These are phyloP conservation scores for Aspergillus amoenus DNA, from an alignment of 2,329 filamentous ascomycete genomes.

Conservation along the genomic window DNA sequence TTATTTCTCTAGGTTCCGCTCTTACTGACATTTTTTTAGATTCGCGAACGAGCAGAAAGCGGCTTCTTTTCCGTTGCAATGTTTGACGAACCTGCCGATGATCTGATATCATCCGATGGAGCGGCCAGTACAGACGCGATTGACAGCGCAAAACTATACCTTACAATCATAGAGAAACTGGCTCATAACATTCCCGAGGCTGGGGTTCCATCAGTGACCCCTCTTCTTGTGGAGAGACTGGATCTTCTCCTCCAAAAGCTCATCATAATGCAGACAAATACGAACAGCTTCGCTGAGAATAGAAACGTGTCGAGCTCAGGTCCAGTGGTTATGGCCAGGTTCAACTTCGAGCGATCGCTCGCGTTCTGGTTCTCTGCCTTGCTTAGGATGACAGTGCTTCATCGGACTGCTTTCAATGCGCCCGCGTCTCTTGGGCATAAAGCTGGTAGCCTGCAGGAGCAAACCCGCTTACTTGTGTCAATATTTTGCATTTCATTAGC, in stretches of 20 bases:
- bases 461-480: constrained; percentile 37
- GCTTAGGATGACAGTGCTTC: constrained; percentile 41
- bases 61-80: constrained; percentile 39
- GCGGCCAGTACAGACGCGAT: constrained; percentile 22
- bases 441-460: constrained; percentile 30
- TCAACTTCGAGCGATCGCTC: constrained; percentile 31
- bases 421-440: constrained; percentile 21
- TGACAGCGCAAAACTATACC: constrained; percentile 36
- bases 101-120: background rate
- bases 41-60: constrained; percentile 43
- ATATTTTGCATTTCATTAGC: constrained; percentile 44
- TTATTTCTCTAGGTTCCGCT: constrained; percentile 5
- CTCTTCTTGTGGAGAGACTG: constrained; percentile 42
- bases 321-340: constrained; percentile 17
- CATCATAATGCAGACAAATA: constrained; percentile 28
- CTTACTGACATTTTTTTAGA: constrained; percentile 26
- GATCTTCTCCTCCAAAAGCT: constrained; percentile 39
- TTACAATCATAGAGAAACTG: constrained; percentile 41
- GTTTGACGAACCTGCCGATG: constrained; percentile 24
- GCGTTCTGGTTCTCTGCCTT: constrained; percentile 44
- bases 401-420: constrained; percentile 37
- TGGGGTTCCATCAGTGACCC: constrained; percentile 31
- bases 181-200: constrained; percentile 37
- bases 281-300: constrained; percentile 20
- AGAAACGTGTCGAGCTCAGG: constrained; percentile 12